Evolutionary conservation across 306 rosid genomes (phyloP), one percentile per base, ranked within the genome.

Genomic region (Quercus suber): DNA sequence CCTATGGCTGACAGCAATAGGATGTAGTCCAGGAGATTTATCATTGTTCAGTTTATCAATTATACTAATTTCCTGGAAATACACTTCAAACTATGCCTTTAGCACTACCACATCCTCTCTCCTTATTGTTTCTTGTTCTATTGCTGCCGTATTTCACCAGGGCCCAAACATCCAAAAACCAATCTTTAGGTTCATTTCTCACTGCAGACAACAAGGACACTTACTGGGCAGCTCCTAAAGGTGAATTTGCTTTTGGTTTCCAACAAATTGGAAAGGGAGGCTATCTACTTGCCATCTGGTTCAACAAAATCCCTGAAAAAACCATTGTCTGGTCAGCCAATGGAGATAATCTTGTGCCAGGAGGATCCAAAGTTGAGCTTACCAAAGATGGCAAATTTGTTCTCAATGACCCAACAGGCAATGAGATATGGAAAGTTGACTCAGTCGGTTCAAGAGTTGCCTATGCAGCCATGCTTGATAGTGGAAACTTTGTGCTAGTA

Each of bases 401-500:
- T 0, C 80, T 89, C 1, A 80, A 49, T 13, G 56, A 14, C 30
- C 88, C 86, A 11, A 2, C 58, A 31, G 83, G 80, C 0, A 74
- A 70, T 10, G n/a, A 73, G 43, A 30, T 78, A 1, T 89, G 84
- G 91, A 45, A 15, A 35, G 53, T 84, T 15, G 21, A 73, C 18
- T 77, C 59, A 2, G 28, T 13, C 18, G 2, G 30, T 14, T 5
- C 1, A 9, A 89, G 14, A 15, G 70, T 87, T 67, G 79, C 82
- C 45, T 37, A 76, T 15, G 91, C 82, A 3, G 61, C 77, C 30
- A 77, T 90, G 83, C 93, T 85, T 45, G 90, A 90, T 67, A 77
- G 25, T 4, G 90, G 97, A 0, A 90, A 90, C 79, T 86, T 92
- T 18, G 87, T 89, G 65, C 75, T 92, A 57, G 78, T 33, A 3